Evolutionary conservation across 768 basidiomycete genomes (phyloP).

Genomic region (Lactarius indigo): DNA sequence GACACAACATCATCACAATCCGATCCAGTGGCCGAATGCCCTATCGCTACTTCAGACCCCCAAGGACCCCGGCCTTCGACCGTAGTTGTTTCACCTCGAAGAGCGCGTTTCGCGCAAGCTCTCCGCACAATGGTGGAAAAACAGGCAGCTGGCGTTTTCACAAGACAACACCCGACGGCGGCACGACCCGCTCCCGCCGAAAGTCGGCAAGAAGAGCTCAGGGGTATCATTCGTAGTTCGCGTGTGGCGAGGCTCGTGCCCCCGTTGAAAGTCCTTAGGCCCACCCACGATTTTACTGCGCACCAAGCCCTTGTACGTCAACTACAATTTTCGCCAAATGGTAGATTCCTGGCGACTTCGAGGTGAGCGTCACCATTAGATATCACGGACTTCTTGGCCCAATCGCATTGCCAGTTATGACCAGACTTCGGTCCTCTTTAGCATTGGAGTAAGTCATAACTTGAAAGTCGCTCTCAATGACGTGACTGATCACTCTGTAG

Average conservation of each 20-base stretch:
- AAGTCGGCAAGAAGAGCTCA: background rate
- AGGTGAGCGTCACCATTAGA: slow-evolving; percentile 38
- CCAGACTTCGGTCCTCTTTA: slow-evolving; percentile 62
- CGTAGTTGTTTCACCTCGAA: slow-evolving; percentile 25
- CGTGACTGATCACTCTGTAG: slow-evolving; percentile 25
- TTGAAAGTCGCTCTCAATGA: slow-evolving; percentile 32
- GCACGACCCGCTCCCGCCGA: background rate
- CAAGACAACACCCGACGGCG: background rate
- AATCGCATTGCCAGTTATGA: slow-evolving; percentile 51
- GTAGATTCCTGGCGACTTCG: slow-evolving; percentile 71
- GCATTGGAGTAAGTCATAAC: slow-evolving; percentile 37
- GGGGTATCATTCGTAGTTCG: slow-evolving; percentile 39
- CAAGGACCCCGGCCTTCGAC: background rate
- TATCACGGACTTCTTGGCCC: slow-evolving; percentile 7
- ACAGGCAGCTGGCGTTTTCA: slow-evolving; percentile 15
- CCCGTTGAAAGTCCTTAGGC: slow-evolving; percentile 49
- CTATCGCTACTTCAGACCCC: background rate
- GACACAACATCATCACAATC: background rate
- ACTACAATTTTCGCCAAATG: slow-evolving; percentile 74
- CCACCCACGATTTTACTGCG: slow-evolving; percentile 57
- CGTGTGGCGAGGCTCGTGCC: slow-evolving; percentile 52
- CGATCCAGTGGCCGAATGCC: background rate
- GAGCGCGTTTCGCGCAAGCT: slow-evolving; percentile 39
- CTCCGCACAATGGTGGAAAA: slow-evolving; percentile 46
- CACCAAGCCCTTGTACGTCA: slow-evolving; percentile 68